phyloP scores from a whole-genome alignment of 139 green algal species.

The Chlorella sorokiniana region DNA sequence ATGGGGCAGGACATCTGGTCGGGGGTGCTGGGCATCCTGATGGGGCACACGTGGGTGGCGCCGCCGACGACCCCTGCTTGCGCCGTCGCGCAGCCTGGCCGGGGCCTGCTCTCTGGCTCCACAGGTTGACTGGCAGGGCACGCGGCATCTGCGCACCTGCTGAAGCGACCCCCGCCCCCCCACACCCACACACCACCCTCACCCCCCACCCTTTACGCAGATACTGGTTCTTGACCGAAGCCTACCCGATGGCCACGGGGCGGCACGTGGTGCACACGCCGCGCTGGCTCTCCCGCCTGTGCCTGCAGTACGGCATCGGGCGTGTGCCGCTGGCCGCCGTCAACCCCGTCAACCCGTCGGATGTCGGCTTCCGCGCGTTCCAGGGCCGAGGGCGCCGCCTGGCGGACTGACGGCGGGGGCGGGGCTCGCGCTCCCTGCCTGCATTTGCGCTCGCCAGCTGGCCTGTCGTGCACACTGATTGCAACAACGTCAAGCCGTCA shows the following conservation, averaged over 20 bases:
- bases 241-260: slow-evolving; percentile 52
- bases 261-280: slow-evolving; percentile 44
- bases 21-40: slow-evolving; percentile 60
- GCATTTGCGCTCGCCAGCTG: too few relatives aligned
- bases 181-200: background rate
- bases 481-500: too few relatives aligned
- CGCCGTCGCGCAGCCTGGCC: too few relatives aligned
- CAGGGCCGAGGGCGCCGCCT: slow-evolving; percentile 40
- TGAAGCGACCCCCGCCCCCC: background rate
- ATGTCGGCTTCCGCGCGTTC: slow-evolving; percentile 48
- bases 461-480: too few relatives aligned
- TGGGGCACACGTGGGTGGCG: slow-evolving; percentile 62
- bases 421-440: background rate
- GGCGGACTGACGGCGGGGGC: slow-evolving; percentile 23
- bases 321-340: slow-evolving; percentile 20
- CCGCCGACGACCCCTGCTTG: too few relatives aligned
- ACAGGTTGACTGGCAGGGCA: too few relatives aligned
- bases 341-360: slow-evolving; percentile 23
- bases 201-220: background rate
- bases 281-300: slow-evolving; percentile 33
- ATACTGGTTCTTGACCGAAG: slow-evolving; percentile 38
- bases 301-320: slow-evolving; percentile 25
- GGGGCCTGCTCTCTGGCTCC: too few relatives aligned
- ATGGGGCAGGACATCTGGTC: slow-evolving; percentile 47
- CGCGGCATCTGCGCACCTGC: background rate